Evolutionary conservation across 2,329 filamentous ascomycete genomes (phyloP).

Genomic region (Colletotrichum tanaceti): DNA sequence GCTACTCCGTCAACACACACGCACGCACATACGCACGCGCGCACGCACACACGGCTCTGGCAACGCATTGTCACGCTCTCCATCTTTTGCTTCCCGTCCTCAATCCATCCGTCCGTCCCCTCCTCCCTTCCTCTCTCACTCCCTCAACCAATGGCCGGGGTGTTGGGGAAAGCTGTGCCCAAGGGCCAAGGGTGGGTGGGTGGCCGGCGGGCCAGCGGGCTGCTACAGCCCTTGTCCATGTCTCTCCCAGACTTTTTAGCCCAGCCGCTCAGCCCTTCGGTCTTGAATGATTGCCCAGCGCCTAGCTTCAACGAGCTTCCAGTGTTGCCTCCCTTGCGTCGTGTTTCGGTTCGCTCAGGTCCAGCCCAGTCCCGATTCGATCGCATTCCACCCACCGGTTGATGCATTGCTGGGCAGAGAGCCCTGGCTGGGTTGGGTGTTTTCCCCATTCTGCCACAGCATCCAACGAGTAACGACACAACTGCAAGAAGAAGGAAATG

Average conservation of each 20-base stretch:
- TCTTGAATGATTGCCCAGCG: background rate
- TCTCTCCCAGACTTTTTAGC: constrained; percentile 11
- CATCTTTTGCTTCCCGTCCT: constrained; percentile 3
- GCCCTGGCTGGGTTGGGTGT: constrained; percentile 2
- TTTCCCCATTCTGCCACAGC: constrained; percentile 4
- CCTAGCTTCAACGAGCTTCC: background rate
- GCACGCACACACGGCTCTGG: constrained; percentile 15
- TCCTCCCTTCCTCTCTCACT: constrained; percentile 42
- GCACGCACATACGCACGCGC: background rate
- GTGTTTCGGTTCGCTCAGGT: background rate
- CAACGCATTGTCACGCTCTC: constrained; percentile 11
- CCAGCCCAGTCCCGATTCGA: constrained; percentile 2
- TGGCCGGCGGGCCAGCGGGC: constrained; percentile 29
- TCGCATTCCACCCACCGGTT: constrained; percentile 3
- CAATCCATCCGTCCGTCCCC: constrained; percentile 24
- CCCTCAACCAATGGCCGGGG: constrained; percentile 44
- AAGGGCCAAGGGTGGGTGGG: too few relatives aligned
- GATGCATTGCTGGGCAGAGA: background rate
- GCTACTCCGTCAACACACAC: too few relatives aligned
- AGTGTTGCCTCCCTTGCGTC: background rate
- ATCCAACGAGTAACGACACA: background rate
- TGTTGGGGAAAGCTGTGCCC: constrained; percentile 45
- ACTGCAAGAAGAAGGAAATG: constrained; percentile 2
- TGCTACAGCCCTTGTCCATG: constrained; percentile 34
- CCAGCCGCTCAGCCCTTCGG: constrained; percentile 2